Evolutionary conservation across 106 monocot species (phyloP), one percentile per base, ranked within the genome.

Genomic region (Narthecium ossifragum): DNA sequence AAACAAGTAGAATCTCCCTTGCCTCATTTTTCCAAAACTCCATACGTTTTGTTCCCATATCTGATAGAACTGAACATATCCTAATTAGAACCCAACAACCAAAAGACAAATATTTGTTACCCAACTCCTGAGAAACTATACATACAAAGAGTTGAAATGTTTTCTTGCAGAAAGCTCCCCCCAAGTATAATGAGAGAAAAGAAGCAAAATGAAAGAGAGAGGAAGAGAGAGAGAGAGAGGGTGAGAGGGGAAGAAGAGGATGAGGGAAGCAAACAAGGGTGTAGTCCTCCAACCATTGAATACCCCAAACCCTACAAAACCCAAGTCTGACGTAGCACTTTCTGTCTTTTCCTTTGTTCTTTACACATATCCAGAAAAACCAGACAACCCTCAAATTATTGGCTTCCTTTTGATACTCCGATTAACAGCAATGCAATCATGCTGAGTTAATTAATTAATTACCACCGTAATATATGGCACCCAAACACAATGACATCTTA

Each of bases 261-360:
- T 31, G 34, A 50, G 50, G 14, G 69, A 76, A 70, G 32, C 50
- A 61, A 67, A 50, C 61, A 53, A 74, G 60, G 14, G 32, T 46
- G 46, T 29, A 67, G 61, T 53, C 53, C 53, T 75, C 46, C 70
- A 48, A 53, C 41, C 67, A 74, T 66, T 53, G 12, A 55, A 43
- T 6, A 55, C 28, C 26, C 49, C 75, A 55, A 15, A 52, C 26
- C 10, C 53, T 36, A 55, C 61, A 39, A 75, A 40, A 39, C 26
- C 36, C 23, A 28, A 25, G 26, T 48, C 68, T 62, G 62, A 67
- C 34, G 34, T 62, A 49, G 52, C 53, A 54, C 66, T 74, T 54
- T 61, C 34, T 75, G 74, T 74, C 61, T 62, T 75, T 68, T 68
- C 41, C 62, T 57, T 40, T 73, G 66, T 60, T 32, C 60, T 40